phyloP scores from a whole-genome alignment of 495 filamentous ascomycete genomes.

The Chaetomium tenue region DNA sequence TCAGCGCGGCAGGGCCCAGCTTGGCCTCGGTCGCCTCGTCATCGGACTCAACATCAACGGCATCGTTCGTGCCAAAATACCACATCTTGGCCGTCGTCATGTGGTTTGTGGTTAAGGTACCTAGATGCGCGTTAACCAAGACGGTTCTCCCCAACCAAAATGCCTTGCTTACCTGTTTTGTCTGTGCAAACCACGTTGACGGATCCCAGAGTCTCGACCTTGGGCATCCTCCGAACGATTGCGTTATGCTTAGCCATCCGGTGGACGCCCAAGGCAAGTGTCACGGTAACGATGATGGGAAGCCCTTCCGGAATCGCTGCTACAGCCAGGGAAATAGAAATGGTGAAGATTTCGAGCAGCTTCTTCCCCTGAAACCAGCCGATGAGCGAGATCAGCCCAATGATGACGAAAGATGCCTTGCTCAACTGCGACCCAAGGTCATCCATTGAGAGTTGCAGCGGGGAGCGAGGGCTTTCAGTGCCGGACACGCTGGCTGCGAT shows the following conservation, averaged over 20 bases:
- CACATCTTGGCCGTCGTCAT: conserved; percentile 98
- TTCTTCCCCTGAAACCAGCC: conserved; percentile 85
- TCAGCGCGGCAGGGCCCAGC: conserved; percentile 68
- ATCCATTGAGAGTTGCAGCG: conserved; percentile 95
- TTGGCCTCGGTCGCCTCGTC: conserved; percentile 57
- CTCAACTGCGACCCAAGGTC: conserved; percentile 89
- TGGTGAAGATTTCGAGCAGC: conserved; percentile 93
- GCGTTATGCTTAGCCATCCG: conserved; percentile 92
- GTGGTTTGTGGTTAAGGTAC: conserved; percentile 93
- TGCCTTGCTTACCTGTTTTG: conserved; percentile 66
- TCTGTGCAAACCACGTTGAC: conserved; percentile 99
- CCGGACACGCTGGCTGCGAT: conserved; percentile 89
- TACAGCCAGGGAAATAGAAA: conserved; percentile 93
- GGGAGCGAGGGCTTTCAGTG: conserved; percentile 92
- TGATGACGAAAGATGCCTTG: conserved; percentile 93
- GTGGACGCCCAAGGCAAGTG: conserved; percentile 87
- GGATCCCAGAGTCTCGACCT: conserved; percentile 95
- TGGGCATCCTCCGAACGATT: conserved; percentile 91
- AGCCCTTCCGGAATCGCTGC: conserved; percentile 96
- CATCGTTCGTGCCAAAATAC: conserved; percentile 71
- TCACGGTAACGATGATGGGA: conserved; percentile 97
- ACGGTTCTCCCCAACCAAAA: not conserved
- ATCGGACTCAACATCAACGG: conserved; percentile 73
- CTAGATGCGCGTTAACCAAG: conserved; percentile 34
- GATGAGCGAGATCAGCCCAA: conserved; percentile 84